Percentiles rank a stretch among this genome's conserved stretches.
Evolutionary conservation across 352 stramenopile genomes (phyloP).

Genomic region (Phytopythium kandeliae): DNA sequence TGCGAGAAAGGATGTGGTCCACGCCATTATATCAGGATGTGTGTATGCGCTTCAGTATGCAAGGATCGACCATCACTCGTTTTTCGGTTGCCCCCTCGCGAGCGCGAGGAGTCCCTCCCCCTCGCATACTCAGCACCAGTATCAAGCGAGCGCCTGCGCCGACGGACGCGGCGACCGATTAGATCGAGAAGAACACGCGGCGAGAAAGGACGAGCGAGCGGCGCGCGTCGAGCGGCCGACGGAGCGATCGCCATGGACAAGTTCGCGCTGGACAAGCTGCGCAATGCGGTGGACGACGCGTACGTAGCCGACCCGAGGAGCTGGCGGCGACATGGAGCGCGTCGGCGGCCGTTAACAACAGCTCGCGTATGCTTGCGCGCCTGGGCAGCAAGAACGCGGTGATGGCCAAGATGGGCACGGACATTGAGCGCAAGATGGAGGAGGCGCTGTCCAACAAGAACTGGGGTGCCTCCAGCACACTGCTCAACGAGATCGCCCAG

Average conservation of each 20-base stretch:
- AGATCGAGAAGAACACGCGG: not conserved
- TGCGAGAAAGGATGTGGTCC: not conserved
- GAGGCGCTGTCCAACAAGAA: slow-evolving; percentile 99
- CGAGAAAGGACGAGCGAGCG: not conserved
- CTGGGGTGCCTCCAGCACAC: slow-evolving; percentile 96
- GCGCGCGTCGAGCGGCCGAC: not conserved
- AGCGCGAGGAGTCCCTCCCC: not conserved
- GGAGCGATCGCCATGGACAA: slow-evolving; percentile 58
- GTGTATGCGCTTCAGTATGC: not conserved
- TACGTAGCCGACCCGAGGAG: slow-evolving; percentile 30
- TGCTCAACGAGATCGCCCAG: slow-evolving; percentile 97
- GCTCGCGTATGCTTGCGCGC: not conserved
- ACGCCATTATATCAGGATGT: not conserved
- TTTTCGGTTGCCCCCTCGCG: slow-evolving; percentile 3
- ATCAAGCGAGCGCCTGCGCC: not conserved
- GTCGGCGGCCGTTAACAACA: too few species aligned
- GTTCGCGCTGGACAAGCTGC: slow-evolving; percentile 80
- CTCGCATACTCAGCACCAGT: not conserved
- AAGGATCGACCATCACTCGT: slow-evolving; percentile 1
- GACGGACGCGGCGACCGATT: not conserved
- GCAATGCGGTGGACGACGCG: slow-evolving; percentile 87
- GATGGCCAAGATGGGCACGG: slow-evolving; percentile 83
- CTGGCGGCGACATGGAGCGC: not conserved
- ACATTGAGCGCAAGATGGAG: slow-evolving; percentile 87
- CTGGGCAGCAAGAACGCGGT: slow-evolving; percentile 69